These are phyloP conservation scores for Trametes villosa DNA, from an alignment of 768 basidiomycete species.

Conservation along the genomic window DNA sequence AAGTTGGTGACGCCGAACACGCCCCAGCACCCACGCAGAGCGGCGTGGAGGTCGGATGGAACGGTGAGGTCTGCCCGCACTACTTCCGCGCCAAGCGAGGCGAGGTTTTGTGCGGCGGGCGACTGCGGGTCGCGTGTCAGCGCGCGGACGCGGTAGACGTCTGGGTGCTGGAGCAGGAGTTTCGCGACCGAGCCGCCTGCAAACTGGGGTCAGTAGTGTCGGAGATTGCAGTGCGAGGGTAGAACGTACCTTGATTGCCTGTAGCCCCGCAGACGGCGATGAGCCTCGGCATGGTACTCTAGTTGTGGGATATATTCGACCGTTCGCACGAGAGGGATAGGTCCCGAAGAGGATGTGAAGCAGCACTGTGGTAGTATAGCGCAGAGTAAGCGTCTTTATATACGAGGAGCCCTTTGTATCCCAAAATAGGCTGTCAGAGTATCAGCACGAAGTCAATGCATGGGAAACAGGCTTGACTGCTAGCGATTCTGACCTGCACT, in stretches of 20 bases:
- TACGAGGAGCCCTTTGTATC: no score
- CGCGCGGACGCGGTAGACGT: slow-evolving; percentile 22
- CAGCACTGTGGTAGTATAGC: no score
- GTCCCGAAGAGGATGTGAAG: no score
- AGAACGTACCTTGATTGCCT: slow-evolving; percentile 23
- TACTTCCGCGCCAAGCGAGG: slow-evolving; percentile 18
- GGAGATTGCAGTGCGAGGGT: background rate
- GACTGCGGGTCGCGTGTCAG: slow-evolving; percentile 22
- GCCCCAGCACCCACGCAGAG: slow-evolving; percentile 26
- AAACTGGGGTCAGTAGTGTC: background rate
- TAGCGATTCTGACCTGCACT: no score
- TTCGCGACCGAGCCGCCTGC: slow-evolving; percentile 27
- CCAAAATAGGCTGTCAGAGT: no score
- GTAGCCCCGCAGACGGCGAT: slow-evolving; percentile 27
- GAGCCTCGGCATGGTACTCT: slow-evolving; percentile 18
- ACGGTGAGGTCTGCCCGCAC: slow-evolving; percentile 24
- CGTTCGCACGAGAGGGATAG: background rate
- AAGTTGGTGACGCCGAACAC: slow-evolving; percentile 28
- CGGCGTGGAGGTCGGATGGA: slow-evolving; percentile 13
- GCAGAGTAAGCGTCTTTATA: no score
- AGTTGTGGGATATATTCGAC: background rate
- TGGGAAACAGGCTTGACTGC: no score
- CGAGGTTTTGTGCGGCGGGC: slow-evolving; percentile 14
- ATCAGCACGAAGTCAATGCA: no score
- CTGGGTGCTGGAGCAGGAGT: slow-evolving; percentile 19